phyloP scores from a whole-genome alignment of 1,284 basidiomycete species.

The Melampsora americana region DNA sequence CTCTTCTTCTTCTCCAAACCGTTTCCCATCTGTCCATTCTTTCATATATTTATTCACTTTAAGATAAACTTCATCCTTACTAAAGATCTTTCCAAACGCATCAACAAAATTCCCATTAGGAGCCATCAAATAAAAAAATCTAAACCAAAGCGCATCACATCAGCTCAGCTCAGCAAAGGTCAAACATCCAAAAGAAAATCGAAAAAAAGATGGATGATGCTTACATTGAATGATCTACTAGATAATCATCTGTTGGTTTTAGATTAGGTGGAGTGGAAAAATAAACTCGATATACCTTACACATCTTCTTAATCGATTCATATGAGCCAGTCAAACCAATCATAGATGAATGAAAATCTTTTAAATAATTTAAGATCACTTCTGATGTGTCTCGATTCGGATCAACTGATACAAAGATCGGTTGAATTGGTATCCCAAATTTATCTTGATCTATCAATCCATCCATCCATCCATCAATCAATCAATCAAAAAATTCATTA shows the following conservation, averaged over 20 bases:
- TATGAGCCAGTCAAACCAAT: constrained; percentile 84
- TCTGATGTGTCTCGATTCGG: constrained; percentile 79
- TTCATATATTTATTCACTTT: constrained; percentile 60
- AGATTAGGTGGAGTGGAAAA: constrained; percentile 90
- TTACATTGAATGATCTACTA: constrained; percentile 73
- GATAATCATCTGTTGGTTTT: constrained; percentile 75
- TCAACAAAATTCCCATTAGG: constrained; percentile 91
- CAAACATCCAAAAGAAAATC: not conserved
- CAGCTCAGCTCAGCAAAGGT: constrained; percentile 44
- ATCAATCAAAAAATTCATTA: too few relatives aligned
- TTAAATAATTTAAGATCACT: constrained; percentile 60
- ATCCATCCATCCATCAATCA: too few relatives aligned
- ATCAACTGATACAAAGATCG: constrained; percentile 93
- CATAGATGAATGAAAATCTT: constrained; percentile 87
- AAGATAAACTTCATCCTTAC: constrained; percentile 65
- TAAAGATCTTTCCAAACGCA: constrained; percentile 84
- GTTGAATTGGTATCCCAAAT: constrained; percentile 61
- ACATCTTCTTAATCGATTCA: constrained; percentile 77
- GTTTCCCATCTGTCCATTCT: constrained; percentile 57
- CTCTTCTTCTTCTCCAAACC: constrained; percentile 34
- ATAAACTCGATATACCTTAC: constrained; percentile 95
- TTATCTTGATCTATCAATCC: not conserved
- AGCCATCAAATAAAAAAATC: constrained; percentile 99
- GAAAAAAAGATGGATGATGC: constrained; percentile 14
- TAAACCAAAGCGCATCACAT: too few relatives aligned